These are phyloP conservation scores for Arthrobotrys pseudoclavata DNA, from an alignment of 2,329 filamentous ascomycete genomes.

Conservation along the genomic window DNA sequence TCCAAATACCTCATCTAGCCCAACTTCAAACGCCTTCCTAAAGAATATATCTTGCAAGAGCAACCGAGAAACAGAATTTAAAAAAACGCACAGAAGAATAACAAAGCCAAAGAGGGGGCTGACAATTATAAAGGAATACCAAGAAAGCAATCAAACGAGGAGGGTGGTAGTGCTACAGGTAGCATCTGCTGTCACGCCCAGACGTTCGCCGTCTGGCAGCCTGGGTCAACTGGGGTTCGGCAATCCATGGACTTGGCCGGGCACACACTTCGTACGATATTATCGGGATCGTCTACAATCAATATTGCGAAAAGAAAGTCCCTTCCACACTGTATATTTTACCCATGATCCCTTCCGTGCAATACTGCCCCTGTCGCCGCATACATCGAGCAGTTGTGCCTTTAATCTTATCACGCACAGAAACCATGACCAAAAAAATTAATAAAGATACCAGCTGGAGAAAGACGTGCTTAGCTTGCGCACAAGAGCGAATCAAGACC, in stretches of 20 bases:
- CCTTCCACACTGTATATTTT: neutral
- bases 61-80: conserved; percentile 22
- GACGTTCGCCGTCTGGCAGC: conserved; percentile 15
- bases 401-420: neutral
- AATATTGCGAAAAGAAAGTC: neutral
- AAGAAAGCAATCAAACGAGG: conserved; percentile 28
- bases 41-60: conserved; percentile 11
- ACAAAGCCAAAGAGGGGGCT: conserved; percentile 17
- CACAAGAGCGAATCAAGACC: neutral
- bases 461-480: neutral
- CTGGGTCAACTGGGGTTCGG: conserved; percentile 14
- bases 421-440: neutral
- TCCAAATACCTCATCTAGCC: neutral
- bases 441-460: neutral
- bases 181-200: conserved; percentile 23
- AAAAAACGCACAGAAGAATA: conserved; percentile 18
- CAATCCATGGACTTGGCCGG: conserved; percentile 8
- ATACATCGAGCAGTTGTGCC: neutral
- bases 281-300: neutral
- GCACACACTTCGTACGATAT: neutral
- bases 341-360: neutral
- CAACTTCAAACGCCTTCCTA: conserved; percentile 10
- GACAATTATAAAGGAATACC: conserved; percentile 49
- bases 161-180: neutral
- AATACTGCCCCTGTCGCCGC: neutral